Conservation (phyloP, 2,329 filamentous ascomycete genomes). For the Sclerotinia trifoliorum region DNA sequence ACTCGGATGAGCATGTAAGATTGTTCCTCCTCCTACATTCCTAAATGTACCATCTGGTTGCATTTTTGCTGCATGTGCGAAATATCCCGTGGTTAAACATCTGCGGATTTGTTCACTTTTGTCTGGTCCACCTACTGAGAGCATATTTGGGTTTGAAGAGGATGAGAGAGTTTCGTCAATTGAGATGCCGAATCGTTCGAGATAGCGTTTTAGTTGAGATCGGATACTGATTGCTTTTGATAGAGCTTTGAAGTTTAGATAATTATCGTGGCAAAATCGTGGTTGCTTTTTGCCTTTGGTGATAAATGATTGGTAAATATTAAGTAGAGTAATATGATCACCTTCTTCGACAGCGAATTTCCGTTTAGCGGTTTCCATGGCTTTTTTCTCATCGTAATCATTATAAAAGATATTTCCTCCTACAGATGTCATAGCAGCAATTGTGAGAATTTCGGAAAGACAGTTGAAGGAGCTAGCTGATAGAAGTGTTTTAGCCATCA, state of each 20-base stretch:
- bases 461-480: conserved; percentile 73
- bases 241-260: conserved; percentile 84
- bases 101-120: conserved; percentile 74
- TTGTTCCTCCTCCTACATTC: conserved; percentile 76
- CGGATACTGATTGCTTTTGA: conserved; percentile 80
- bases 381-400: conserved; percentile 73
- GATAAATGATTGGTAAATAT: conserved; percentile 88
- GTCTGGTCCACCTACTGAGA: conserved; percentile 44
- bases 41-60: conserved; percentile 87
- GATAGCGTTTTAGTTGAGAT: conserved; percentile 78
- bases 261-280: conserved; percentile 83
- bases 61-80: conserved; percentile 91
- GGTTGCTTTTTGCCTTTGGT: conserved; percentile 79
- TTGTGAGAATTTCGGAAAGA: conserved; percentile 80
- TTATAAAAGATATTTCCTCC: conserved; percentile 82
- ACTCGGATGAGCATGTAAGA: conserved; percentile 84
- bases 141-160: conserved; percentile 38
- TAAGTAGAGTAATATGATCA: conserved; percentile 87
- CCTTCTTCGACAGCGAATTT: conserved; percentile 92
- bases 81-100: conserved; percentile 87
- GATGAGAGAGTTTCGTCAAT: conserved; percentile 61
- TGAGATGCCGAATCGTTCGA: conserved; percentile 78
- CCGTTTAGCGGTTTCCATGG: conserved; percentile 69
- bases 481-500: conserved; percentile 89
- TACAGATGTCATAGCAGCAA: conserved; percentile 90